Conservation (phyloP, 306 rosid species). For the Cucumis melo region DNA sequence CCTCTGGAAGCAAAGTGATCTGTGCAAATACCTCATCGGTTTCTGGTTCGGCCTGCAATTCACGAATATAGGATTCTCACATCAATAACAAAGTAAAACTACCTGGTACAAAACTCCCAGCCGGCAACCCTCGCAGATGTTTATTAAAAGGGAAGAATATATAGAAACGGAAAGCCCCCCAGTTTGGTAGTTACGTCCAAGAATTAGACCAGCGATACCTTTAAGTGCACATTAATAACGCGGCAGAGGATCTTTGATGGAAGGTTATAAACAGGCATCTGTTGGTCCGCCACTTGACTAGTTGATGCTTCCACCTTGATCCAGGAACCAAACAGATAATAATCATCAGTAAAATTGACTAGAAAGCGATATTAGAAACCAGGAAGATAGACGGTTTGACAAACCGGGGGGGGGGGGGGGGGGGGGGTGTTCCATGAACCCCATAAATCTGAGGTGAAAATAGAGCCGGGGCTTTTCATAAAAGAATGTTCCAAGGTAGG, state of each 20-base stretch:
- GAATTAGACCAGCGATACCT: conserved; percentile 30
- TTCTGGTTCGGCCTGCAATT: conserved; percentile 80
- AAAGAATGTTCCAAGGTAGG: neutral
- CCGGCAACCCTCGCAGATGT: neutral
- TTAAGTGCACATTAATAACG: conserved; percentile 62
- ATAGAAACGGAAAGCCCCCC: neutral
- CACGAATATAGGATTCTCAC: neutral
- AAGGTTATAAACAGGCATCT: conserved; percentile 76
- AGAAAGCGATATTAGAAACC: neutral
- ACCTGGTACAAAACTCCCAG: neutral
- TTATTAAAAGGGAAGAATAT: neutral
- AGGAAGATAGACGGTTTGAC: neutral
- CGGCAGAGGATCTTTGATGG: conserved; percentile 75
- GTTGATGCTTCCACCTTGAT: conserved; percentile 95
- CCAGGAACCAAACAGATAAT: neutral
- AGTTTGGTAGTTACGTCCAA: neutral
- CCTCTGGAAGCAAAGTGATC: conserved; percentile 57
- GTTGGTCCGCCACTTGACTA: conserved; percentile 81
- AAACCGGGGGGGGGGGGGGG: neutral
- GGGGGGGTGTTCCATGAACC: neutral
- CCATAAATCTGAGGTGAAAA: neutral
- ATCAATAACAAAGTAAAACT: neutral
- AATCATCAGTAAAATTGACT: neutral
- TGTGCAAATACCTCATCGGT: conserved; percentile 98
- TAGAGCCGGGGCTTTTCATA: neutral